phyloP scores from a whole-genome alignment of 2,329 filamentous ascomycete genomes.

The Aspergillus fumigatus region DNA sequence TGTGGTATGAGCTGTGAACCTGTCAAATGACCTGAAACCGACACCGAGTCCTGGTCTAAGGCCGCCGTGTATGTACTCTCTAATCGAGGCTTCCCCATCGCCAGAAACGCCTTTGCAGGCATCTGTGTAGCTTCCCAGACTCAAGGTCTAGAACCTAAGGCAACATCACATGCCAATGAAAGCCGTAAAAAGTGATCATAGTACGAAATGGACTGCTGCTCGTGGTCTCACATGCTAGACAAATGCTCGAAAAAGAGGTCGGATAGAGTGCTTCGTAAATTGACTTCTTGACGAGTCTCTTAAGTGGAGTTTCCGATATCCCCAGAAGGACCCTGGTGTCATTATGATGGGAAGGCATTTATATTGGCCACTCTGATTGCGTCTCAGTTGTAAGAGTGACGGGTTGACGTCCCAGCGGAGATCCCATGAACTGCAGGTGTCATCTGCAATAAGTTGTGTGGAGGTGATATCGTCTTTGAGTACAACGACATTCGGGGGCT shows the following conservation, averaged over 20 bases:
- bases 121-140: background rate
- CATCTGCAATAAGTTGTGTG: conserved; percentile 12
- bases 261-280: background rate
- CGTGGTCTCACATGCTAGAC: background rate
- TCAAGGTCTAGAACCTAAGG: background rate
- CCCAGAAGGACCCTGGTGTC: background rate
- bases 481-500: conserved; percentile 2
- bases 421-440: conserved; percentile 6
- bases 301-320: background rate
- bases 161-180: background rate
- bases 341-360: background rate
- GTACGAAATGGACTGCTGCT: background rate
- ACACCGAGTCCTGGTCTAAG: background rate
- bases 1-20: background rate
- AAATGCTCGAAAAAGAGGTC: background rate
- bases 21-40: background rate
- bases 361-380: background rate
- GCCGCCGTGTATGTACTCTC: background rate
- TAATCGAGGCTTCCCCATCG: background rate
- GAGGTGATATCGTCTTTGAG: conserved; percentile 8
- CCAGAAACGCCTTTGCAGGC: background rate
- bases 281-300: background rate
- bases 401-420: background rate
- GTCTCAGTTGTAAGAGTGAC: background rate
- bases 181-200: background rate